phyloP scores from a whole-genome alignment of 164 flowering plant genomes.

The Vitis vinifera region DNA sequence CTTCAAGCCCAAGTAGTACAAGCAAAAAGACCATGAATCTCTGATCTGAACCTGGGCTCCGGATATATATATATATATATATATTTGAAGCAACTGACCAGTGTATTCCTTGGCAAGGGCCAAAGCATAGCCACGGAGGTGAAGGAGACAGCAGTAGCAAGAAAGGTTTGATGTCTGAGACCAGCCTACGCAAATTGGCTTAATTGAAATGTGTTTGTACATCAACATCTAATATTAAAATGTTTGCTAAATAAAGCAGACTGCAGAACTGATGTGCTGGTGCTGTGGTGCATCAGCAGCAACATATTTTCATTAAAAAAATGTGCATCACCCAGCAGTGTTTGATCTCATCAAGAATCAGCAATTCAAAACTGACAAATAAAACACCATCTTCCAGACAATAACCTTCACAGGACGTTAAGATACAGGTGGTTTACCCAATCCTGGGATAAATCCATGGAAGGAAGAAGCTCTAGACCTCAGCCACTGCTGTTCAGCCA shows the following conservation, averaged over 20 bases:
- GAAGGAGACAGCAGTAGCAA: neutral
- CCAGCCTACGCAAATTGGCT: neutral
- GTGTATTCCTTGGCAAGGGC: no score
- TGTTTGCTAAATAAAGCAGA: neutral
- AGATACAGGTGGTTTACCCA: neutral
- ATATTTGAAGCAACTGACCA: no score
- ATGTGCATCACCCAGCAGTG: neutral
- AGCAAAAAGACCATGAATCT: neutral
- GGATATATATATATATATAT: neutral
- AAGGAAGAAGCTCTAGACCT: no score
- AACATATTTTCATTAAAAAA: no score
- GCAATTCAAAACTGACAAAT: neutral
- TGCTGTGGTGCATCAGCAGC: no score
- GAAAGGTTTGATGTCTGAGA: neutral
- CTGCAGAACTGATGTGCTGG: no score
- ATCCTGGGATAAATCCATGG: no score
- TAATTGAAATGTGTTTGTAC: neutral
- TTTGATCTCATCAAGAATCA: neutral
- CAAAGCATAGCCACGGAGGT: no score
- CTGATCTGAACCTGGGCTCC: no score
- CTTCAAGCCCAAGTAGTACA: slow-evolving; percentile 40
- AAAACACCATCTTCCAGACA: neutral
- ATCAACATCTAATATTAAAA: neutral
- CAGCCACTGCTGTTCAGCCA: neutral
- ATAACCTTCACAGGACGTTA: neutral